Conservation (phyloP, 305 asterid genomes). For the Ilex paraguariensis region DNA sequence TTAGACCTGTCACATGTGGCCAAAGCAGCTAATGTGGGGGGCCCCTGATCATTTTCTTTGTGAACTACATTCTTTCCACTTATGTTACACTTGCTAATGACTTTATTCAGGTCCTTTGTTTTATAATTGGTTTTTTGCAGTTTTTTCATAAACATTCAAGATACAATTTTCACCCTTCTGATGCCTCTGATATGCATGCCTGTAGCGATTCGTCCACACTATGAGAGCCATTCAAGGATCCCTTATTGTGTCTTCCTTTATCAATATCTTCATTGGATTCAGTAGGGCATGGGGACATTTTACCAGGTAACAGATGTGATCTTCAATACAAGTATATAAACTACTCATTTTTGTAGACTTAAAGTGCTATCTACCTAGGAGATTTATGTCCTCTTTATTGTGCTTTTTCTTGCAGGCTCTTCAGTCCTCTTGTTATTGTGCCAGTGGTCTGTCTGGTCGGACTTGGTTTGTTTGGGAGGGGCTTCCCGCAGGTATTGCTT, state of each 20-base stretch:
- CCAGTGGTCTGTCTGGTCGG: constrained; percentile 83
- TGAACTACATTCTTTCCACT: background rate
- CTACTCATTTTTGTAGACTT: background rate
- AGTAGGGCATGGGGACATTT: constrained; percentile 79
- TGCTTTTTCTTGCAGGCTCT: constrained; percentile 36
- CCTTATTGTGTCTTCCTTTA: constrained; percentile 75
- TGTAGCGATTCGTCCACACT: constrained; percentile 85
- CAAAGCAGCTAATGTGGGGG: background rate
- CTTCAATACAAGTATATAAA: background rate
- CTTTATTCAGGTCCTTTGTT: background rate
- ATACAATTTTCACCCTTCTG: background rate
- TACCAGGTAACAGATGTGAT: constrained; percentile 43
- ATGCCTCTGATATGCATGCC: constrained; percentile 24
- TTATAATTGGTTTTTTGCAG: background rate
- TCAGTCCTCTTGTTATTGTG: constrained; percentile 76
- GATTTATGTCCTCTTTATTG: background rate
- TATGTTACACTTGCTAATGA: background rate
- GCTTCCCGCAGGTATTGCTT: constrained; percentile 70
- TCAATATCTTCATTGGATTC: constrained; percentile 79
- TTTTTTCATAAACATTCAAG: no score
- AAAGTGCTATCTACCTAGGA: background rate
- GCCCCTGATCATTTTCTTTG: background rate
- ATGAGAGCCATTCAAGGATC: constrained; percentile 97
- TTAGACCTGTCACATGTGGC: background rate
- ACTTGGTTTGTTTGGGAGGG: constrained; percentile 80